These are phyloP conservation scores for Saccharomycopsis lassenensis DNA, from an alignment of 805 yeast genomes.

Conservation along the genomic window DNA sequence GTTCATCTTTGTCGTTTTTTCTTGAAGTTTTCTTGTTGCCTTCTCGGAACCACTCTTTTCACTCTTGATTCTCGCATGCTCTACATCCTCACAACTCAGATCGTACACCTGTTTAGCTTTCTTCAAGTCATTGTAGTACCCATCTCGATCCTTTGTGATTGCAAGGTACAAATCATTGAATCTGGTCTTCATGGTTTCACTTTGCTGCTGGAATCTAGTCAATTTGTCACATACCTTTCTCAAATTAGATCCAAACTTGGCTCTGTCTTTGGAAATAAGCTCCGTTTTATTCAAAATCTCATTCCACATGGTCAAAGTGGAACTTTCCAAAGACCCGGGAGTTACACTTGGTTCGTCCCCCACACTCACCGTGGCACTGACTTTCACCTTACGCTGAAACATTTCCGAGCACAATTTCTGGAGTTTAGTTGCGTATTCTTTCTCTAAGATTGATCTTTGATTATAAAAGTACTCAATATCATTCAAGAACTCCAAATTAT, in stretches of 20 bases:
- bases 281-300: slow-evolving; percentile 81
- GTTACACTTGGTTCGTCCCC: slow-evolving; percentile 88
- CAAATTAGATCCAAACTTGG: slow-evolving; percentile 48
- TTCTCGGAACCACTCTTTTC: slow-evolving; percentile 37
- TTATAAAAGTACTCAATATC: slow-evolving; percentile 78
- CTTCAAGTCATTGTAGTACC: slow-evolving; percentile 43
- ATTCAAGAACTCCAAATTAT: slow-evolving; percentile 61
- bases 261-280: slow-evolving; percentile 56
- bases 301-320: slow-evolving; percentile 82
- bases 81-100: slow-evolving; percentile 68
- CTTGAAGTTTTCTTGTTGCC: slow-evolving; percentile 33
- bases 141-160: slow-evolving; percentile 36
- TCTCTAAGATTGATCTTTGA: slow-evolving; percentile 73
- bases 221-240: slow-evolving; percentile 53
- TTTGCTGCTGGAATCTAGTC: slow-evolving; percentile 38
- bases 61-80: slow-evolving; percentile 64
- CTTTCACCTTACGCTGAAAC: slow-evolving; percentile 64
- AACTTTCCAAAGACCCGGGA: slow-evolving; percentile 90
- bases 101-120: slow-evolving; percentile 74
- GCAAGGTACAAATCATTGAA: slow-evolving; percentile 53
- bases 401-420: slow-evolving; percentile 54
- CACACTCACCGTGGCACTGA: slow-evolving; percentile 60
- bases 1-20: slow-evolving; percentile 73
- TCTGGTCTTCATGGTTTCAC: slow-evolving; percentile 41
- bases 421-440: slow-evolving; percentile 66